These are phyloP conservation scores for Pythium vanterpoolii DNA, from an alignment of 352 stramenopile species.

Conservation along the genomic window DNA sequence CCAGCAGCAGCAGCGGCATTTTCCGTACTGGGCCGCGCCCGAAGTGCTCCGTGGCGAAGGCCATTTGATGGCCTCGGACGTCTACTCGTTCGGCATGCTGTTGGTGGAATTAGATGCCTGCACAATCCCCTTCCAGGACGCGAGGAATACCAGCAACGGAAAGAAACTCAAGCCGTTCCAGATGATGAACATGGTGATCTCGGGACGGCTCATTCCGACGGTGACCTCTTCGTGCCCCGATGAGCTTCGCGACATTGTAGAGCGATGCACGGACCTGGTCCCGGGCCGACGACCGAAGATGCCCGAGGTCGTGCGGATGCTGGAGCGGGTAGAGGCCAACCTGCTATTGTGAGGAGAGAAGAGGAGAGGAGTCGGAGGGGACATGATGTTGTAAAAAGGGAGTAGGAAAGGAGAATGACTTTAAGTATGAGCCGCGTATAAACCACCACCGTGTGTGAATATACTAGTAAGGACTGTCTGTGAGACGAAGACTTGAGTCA, in stretches of 20 bases:
- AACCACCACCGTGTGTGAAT: no score
- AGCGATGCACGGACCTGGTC: constrained; percentile 17
- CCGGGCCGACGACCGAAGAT: constrained; percentile 22
- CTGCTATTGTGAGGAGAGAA: constrained; percentile 11
- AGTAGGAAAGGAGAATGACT: constrained; percentile 1
- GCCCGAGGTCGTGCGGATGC: constrained; percentile 21
- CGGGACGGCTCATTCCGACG: constrained; percentile 19
- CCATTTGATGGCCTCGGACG: constrained; percentile 23
- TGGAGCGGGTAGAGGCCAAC: constrained; percentile 21
- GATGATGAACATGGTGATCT: constrained; percentile 30
- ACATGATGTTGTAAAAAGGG: no score
- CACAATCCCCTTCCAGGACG: constrained; percentile 24
- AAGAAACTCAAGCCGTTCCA: constrained; percentile 28
- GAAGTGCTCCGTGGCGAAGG: constrained; percentile 26
- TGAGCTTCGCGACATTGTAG: constrained; percentile 18
- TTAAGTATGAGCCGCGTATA: constrained; percentile 9
- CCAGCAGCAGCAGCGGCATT: constrained; percentile 11
- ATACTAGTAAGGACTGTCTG: no score
- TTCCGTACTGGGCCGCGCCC: constrained; percentile 28
- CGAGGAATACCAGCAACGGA: constrained; percentile 24
- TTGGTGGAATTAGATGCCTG: constrained; percentile 29
- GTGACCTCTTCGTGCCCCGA: constrained; percentile 15
- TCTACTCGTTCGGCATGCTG: constrained; percentile 37
- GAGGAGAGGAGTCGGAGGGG: background rate
- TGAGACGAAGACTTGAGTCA: no score